A percentile compares a stretch with the other conserved stretches of the same genome.
Evolutionary conservation across 2,329 filamentous ascomycete species (phyloP).

Genomic region (Aspergillus sergii): DNA sequence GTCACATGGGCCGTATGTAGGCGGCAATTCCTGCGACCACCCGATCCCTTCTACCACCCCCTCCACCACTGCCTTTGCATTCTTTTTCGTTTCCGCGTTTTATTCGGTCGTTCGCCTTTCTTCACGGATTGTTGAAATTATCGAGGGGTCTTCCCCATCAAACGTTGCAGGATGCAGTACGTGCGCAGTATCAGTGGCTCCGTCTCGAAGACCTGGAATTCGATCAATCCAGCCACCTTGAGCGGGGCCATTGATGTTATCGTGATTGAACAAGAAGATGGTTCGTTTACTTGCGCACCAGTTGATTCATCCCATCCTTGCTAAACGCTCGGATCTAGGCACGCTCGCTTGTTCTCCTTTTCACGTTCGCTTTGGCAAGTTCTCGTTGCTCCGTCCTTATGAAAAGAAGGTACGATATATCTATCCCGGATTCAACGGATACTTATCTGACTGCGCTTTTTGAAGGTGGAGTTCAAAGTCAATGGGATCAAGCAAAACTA

Average conservation of each 20-base stretch:
- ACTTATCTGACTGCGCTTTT: conserved; percentile 7
- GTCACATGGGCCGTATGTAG: conserved; percentile 41
- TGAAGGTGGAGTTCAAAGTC: conserved; percentile 85
- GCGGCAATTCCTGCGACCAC: conserved; percentile 31
- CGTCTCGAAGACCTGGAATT: conserved; percentile 98
- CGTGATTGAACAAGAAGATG: conserved; percentile 95
- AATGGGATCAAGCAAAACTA: conserved; percentile 91
- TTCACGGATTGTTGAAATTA: conserved; percentile 11
- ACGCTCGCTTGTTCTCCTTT: conserved; percentile 90
- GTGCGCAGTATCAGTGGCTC: conserved; percentile 92
- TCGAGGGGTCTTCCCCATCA: conserved; percentile 20
- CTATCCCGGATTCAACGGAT: background rate
- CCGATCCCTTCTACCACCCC: conserved; percentile 23
- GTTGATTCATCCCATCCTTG: background rate
- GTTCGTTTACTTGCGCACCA: conserved; percentile 44
- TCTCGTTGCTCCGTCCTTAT: conserved; percentile 88
- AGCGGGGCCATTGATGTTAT: conserved; percentile 99
- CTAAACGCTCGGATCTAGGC: conserved; percentile 39
- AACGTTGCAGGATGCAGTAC: conserved; percentile 78
- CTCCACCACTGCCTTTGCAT: conserved; percentile 12
- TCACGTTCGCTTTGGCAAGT: conserved; percentile 98
- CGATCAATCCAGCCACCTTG: conserved; percentile 95
- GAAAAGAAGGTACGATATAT: conserved; percentile 74
- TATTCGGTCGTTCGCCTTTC: conserved; percentile 8
- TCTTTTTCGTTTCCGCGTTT: conserved; percentile 9